Evolutionary conservation across 345 rosid genomes (phyloP), one percentile per base, ranked within the genome.

Genomic region (Reutealis trisperma): DNA sequence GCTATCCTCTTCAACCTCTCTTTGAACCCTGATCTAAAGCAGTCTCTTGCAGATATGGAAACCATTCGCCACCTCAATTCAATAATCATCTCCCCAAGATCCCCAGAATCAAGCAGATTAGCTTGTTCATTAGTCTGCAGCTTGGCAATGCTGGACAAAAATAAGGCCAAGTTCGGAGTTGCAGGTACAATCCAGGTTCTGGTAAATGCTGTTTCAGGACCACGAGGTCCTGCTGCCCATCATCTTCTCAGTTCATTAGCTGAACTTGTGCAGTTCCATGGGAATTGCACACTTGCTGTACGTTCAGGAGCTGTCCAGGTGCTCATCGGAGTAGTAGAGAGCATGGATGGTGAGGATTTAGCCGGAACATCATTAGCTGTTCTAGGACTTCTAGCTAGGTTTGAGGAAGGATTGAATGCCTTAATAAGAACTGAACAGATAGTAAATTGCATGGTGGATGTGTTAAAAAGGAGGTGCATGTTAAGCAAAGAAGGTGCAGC

Each of bases 81-180:
- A 24, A 59, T 89, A 6, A 80, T 89, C 19, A 52, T 72, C 41
- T 73, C 83, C 58, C 74, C 85, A 8, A 66, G 30, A 60, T 83
- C 86, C 61, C 79, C 76, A 0, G 85, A 84, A 66, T 67, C 85
- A 11, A 41, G 75, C 72, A 82, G 77, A 52, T 64, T 85, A 15
- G 89, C 87, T 44, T 85, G 87, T 75, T 87, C 92, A 19, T 45
- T 90, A 27, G 47, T 90, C 4, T 87, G 92, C 76, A 90, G 94
- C 82, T 67, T 89, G 71, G 91, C 92, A 21, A 89, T 89, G 88
- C 85, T 86, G 0, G 92, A 89, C 86, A 86, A 87, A 72, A 89
- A 90, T 86, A 90, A 90, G 83, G 92, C 92, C 71, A 89, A 83
- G 82, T 89, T 90, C 32, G 92, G 94, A 1, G 90, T 86, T 2